Evolutionary conservation across 441 rosid species (phyloP).

Genomic region (Croton setiger): DNA sequence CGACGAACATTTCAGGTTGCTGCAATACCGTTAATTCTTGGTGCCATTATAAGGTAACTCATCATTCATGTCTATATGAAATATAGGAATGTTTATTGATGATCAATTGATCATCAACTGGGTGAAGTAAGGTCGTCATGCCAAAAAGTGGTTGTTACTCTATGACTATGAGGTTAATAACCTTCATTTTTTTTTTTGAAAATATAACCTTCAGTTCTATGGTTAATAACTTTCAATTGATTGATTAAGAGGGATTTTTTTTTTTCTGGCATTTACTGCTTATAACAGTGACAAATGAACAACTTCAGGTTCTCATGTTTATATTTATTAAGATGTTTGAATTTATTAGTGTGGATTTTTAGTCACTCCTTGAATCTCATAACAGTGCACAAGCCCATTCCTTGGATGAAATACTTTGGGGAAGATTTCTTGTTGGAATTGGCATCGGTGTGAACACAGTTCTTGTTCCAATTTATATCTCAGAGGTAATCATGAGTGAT

Average conservation of each 20-base stretch:
- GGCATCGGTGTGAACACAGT: slow-evolving; percentile 76
- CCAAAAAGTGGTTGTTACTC: not conserved
- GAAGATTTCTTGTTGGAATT: slow-evolving; percentile 82
- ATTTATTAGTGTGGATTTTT: not conserved
- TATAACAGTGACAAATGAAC: not conserved
- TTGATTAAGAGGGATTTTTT: not conserved
- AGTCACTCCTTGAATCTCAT: slow-evolving; percentile 18
- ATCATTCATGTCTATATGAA: not conserved
- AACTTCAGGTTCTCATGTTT: not conserved
- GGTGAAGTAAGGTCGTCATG: not conserved
- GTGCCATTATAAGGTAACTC: slow-evolving; percentile 61
- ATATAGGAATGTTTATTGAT: not conserved
- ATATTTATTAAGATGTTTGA: not conserved
- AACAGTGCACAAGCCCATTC: slow-evolving; percentile 80
- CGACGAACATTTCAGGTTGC: slow-evolving; percentile 63
- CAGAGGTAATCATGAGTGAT: slow-evolving; percentile 44
- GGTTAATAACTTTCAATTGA: not conserved
- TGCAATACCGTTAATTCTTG: slow-evolving; percentile 52
- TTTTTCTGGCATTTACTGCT: not conserved
- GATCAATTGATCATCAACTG: not conserved
- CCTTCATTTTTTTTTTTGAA: no score
- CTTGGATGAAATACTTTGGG: slow-evolving; percentile 62
- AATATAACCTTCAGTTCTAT: not conserved
- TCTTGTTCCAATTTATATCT: slow-evolving; percentile 71
- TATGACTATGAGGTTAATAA: not conserved